Percentiles rank a stretch among this genome's conserved stretches.
Conservation (phyloP, 192 early-diverging fungal genomes). For the Spizellomyces punctatus region DNA sequence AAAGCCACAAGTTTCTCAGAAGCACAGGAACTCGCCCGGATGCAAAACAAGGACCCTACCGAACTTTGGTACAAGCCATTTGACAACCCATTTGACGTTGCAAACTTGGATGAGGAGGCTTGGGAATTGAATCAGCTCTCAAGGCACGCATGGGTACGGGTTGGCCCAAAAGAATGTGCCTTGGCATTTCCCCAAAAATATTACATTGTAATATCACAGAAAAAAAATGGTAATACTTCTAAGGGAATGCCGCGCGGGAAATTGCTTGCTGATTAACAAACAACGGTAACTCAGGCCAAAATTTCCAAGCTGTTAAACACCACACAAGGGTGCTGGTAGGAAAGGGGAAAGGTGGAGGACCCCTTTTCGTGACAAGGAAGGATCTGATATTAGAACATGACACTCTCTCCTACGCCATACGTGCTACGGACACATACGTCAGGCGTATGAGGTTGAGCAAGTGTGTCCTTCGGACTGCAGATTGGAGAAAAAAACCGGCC, state of each 20-base stretch:
- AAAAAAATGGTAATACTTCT: neutral
- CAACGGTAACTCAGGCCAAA: too few relatives aligned
- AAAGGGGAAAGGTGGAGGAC: too few relatives aligned
- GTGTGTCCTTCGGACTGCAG: conserved; percentile 47
- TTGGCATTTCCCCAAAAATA: neutral
- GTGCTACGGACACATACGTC: conserved; percentile 67
- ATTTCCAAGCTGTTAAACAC: too few relatives aligned
- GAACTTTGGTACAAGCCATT: neutral
- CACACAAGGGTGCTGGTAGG: too few relatives aligned
- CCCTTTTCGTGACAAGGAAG: neutral
- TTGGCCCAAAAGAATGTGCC: conserved; percentile 20
- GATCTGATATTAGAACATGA: conserved; percentile 36
- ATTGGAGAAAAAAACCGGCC: conserved; percentile 59
- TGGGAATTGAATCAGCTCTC: conserved; percentile 4
- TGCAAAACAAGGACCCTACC: neutral
- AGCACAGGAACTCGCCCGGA: neutral
- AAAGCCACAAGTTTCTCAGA: neutral
- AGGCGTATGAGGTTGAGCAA: neutral
- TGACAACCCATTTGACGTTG: neutral
- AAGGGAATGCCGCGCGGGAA: too few relatives aligned
- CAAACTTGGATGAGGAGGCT: neutral
- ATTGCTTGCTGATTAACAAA: too few relatives aligned
- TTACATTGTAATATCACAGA: neutral
- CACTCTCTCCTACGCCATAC: conserved; percentile 56
- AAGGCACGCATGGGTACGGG: conserved; percentile 31